Base-by-base conservation (phyloP, 257 asterid genomes). In the Eucommia ulmoides region DNA sequence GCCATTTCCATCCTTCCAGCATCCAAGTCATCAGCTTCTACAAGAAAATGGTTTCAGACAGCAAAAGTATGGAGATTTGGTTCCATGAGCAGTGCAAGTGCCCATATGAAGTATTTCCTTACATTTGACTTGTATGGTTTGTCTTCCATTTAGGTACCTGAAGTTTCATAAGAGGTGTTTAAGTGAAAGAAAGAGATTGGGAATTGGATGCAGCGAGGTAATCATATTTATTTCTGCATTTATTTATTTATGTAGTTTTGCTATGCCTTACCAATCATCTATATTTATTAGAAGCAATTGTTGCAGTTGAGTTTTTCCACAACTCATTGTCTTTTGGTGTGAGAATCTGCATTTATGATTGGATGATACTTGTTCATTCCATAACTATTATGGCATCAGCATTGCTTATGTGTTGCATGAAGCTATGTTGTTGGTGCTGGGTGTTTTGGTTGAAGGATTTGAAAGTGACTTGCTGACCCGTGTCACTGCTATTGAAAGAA, bases 191-290 rank as follows among this genome's bases (percentile, higher is more conserved):
- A 82, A 78, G 76, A 85, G 80, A 52, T 60, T 80, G 80, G 98
- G 98, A 68, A 71, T 80, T 55, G 96, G 94, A 55, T 75, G 81
- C 80, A 85, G 98, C 71, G 88, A 89, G 98, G 98, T 89, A 8
- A 5, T 29, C n/a, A n/a, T n/a, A n/a, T n/a, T n/a, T n/a, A n/a
- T n/a, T n/a, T n/a, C n/a, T n/a, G n/a, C n/a, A n/a, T n/a, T n/a
- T n/a, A n/a, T n/a, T n/a, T n/a, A n/a, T n/a, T n/a, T n/a, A n/a
- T n/a, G n/a, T n/a, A n/a, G n/a, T n/a, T n/a, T n/a, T n/a, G n/a
- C n/a, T n/a, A n/a, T n/a, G n/a, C n/a, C n/a, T n/a, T n/a, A n/a
- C n/a, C n/a, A n/a, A n/a, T n/a, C n/a, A n/a, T n/a, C n/a, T n/a
- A n/a, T n/a, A n/a, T n/a, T n/a, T n/a, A n/a, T n/a, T n/a, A n/a